phyloP scores from a whole-genome alignment of 78 protist species.

The Goniomonas avonlea region DNA sequence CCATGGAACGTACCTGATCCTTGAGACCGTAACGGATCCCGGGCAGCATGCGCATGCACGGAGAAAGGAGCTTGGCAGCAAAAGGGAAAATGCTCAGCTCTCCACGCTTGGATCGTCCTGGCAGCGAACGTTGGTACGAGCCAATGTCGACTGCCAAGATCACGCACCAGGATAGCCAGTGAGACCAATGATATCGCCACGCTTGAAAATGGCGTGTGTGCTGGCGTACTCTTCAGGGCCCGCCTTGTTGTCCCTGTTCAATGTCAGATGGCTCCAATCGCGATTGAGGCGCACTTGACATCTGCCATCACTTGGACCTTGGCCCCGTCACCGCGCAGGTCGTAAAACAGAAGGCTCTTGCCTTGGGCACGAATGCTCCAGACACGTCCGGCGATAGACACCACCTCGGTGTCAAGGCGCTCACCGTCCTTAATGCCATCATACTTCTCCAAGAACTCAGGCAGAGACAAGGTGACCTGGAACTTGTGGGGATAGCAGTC shows the following conservation, averaged over 20 bases:
- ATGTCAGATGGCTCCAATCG: too few species aligned
- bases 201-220: conserved; percentile 47
- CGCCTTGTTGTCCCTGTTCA: too few species aligned
- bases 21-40: conserved; percentile 42
- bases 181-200: conserved; percentile 98
- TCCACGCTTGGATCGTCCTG: conserved; percentile 89
- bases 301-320: conserved; percentile 78
- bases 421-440: not conserved
- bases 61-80: conserved; percentile 74
- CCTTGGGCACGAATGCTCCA: conserved; percentile 68
- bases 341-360: conserved; percentile 72
- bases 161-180: conserved; percentile 81
- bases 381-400: conserved; percentile 51
- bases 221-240: conserved; percentile 52
- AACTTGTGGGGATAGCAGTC: conserved; percentile 78
- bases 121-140: too few species aligned
- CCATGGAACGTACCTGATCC: conserved; percentile 62
- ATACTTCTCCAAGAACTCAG: conserved; percentile 55
- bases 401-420: conserved; percentile 3
- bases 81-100: conserved; percentile 85
- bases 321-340: conserved; percentile 66
- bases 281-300: too few species aligned
- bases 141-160: too few species aligned
- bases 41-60: conserved; percentile 96
- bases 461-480: conserved; percentile 32